These are phyloP conservation scores for Cucumis sativus DNA, from an alignment of 306 rosid species.

Conservation along the genomic window DNA sequence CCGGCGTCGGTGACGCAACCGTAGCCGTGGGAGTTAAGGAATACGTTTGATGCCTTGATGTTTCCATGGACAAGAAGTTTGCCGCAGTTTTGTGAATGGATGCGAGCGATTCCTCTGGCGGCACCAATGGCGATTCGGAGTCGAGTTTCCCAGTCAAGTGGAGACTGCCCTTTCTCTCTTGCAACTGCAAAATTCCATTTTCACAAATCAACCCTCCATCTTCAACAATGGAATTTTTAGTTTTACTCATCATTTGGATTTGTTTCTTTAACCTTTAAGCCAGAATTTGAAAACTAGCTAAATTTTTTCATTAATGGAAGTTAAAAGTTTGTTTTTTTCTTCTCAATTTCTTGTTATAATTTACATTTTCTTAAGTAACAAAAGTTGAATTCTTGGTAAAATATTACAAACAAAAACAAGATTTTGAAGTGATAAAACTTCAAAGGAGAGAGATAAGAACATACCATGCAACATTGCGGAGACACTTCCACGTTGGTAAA, in stretches of 20 bases:
- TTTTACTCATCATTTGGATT: too few species aligned
- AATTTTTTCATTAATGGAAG: too few species aligned
- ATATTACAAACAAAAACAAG: too few species aligned
- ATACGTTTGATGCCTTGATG: constrained; percentile 75
- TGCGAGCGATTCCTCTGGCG: constrained; percentile 71
- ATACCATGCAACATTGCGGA: constrained; percentile 73
- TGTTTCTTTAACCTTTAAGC: too few species aligned
- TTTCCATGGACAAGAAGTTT: constrained; percentile 86
- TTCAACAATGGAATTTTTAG: too few species aligned
- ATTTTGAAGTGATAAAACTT: neutral
- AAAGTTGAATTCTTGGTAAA: too few species aligned
- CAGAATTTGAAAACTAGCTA: too few species aligned
- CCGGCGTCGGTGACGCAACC: constrained; percentile 75
- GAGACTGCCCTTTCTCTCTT: constrained; percentile 41
- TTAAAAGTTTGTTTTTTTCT: too few species aligned
- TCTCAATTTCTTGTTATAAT: too few species aligned
- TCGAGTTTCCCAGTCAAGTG: constrained; percentile 81
- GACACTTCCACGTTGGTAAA: constrained; percentile 57
- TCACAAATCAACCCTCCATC: neutral
- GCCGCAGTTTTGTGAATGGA: constrained; percentile 56
- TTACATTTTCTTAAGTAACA: too few species aligned
- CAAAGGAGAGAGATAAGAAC: neutral
- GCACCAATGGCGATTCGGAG: constrained; percentile 66
- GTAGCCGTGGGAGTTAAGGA: constrained; percentile 62
- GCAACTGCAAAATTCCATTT: constrained; percentile 30